These are phyloP conservation scores for Papiliotrema laurentii DNA, from an alignment of 1,284 basidiomycete species.

Conservation along the genomic window DNA sequence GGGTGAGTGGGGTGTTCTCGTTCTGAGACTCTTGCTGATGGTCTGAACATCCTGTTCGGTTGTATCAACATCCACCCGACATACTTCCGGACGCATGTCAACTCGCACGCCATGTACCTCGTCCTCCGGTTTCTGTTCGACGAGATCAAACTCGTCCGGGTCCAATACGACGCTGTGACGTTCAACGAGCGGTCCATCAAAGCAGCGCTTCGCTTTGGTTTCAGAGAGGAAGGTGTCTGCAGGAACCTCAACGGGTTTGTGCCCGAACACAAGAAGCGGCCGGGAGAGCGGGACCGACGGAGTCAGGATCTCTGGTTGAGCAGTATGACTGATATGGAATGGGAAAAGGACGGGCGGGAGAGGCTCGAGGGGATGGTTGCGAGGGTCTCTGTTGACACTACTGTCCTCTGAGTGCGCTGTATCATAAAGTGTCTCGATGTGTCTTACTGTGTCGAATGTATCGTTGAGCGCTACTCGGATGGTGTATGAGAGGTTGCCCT, in stretches of 20 bases:
- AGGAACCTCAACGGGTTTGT: slow-evolving; percentile 17
- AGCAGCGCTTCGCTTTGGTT: slow-evolving; percentile 17
- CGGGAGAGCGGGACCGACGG: slow-evolving; percentile 4
- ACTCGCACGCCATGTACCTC: slow-evolving; percentile 19
- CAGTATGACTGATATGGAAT: slow-evolving; percentile 18
- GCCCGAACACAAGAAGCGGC: slow-evolving; percentile 4
- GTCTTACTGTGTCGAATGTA: neutral
- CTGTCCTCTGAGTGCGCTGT: neutral
- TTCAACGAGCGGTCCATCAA: slow-evolving; percentile 12
- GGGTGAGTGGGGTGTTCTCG: slow-evolving; percentile 16
- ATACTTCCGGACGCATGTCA: slow-evolving; percentile 21
- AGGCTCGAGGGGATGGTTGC: slow-evolving; percentile 7
- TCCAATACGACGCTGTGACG: slow-evolving; percentile 21
- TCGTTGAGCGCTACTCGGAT: no score
- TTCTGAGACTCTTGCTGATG: neutral
- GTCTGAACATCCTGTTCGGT: slow-evolving; percentile 16
- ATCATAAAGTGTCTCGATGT: neutral
- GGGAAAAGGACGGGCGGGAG: slow-evolving; percentile 11
- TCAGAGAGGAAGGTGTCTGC: slow-evolving; percentile 15
- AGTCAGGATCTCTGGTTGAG: slow-evolving; percentile 21
- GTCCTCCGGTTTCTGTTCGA: slow-evolving; percentile 19
- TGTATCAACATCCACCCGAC: slow-evolving; percentile 18
- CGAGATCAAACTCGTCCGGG: slow-evolving; percentile 11
- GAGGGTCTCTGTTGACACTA: slow-evolving; percentile 13
- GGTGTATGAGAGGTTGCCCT: no score